Evolutionary conservation across 352 stramenopile genomes (phyloP).

Genomic region (Halophytophthora batemanensis): DNA sequence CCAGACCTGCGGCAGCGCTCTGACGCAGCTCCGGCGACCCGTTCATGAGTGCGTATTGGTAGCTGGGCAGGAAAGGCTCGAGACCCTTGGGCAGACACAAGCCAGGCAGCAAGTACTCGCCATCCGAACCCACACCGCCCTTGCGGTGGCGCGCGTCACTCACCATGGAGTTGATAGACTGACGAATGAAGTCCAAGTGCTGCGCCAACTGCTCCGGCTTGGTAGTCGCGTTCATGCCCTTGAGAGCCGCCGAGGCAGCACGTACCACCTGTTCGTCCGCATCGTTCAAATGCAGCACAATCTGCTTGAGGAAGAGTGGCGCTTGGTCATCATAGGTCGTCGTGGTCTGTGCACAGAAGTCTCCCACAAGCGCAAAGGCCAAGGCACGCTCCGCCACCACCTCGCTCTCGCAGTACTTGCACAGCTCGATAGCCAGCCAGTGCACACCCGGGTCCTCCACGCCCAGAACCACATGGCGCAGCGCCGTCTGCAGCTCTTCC

Average conservation of each 20-base stretch:
- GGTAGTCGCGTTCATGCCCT: slow-evolving; percentile 89
- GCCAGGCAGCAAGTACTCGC: slow-evolving; percentile 77
- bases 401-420: slow-evolving; percentile 93
- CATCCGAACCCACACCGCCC: slow-evolving; percentile 72
- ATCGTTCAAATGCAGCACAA: slow-evolving; percentile 97
- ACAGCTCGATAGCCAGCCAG: slow-evolving; percentile 93
- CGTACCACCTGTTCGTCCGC: slow-evolving; percentile 86
- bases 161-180: slow-evolving; percentile 96
- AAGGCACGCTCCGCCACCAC: slow-evolving; percentile 84
- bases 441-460: slow-evolving; percentile 91
- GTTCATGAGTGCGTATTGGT: slow-evolving; percentile 97
- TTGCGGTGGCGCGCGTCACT: slow-evolving; percentile 94
- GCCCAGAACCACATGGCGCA: slow-evolving; percentile 75
- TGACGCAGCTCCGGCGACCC: slow-evolving; percentile 87
- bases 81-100: slow-evolving; percentile 87
- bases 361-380: slow-evolving; percentile 89
- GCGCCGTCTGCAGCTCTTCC: slow-evolving; percentile 64
- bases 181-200: slow-evolving; percentile 97
- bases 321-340: slow-evolving; percentile 93
- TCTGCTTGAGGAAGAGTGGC: slow-evolving; percentile 94
- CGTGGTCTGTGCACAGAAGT: slow-evolving; percentile 85
- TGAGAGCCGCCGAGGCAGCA: slow-evolving; percentile 87
- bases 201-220: slow-evolving; percentile 91
- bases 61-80: slow-evolving; percentile 97
- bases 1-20: slow-evolving; percentile 92